These are phyloP conservation scores for Kalanchoe fedtschenkoi DNA, from an alignment of 164 flowering plant species.

Conservation along the genomic window DNA sequence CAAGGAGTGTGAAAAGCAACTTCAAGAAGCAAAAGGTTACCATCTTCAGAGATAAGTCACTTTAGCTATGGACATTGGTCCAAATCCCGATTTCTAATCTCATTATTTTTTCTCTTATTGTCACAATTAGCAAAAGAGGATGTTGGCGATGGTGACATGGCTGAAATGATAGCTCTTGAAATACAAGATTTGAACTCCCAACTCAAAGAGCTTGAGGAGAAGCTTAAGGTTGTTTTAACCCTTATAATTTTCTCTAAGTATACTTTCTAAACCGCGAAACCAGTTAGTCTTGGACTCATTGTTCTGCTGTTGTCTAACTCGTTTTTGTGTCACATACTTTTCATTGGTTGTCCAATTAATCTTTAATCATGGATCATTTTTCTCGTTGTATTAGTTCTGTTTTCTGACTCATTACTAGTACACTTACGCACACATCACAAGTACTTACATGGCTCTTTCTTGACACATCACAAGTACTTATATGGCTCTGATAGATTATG, in stretches of 20 bases:
- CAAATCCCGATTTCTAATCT: neutral
- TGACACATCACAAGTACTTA: too few relatives aligned
- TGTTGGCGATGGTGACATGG: conserved; percentile 79
- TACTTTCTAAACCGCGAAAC: neutral
- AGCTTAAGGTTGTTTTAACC: conserved; percentile 53
- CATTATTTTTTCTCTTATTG: conserved; percentile 10
- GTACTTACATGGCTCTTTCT: conserved; percentile 8
- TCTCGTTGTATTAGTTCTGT: neutral
- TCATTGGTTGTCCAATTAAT: too few relatives aligned
- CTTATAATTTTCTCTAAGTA: neutral
- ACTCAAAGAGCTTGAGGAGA: conserved; percentile 65
- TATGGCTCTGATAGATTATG: conserved; percentile 41
- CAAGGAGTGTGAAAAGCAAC: conserved; percentile 81
- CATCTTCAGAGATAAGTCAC: neutral
- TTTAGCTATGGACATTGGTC: too few relatives aligned
- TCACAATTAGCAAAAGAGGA: conserved; percentile 70
- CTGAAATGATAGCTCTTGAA: conserved; percentile 81
- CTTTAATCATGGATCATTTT: too few relatives aligned
- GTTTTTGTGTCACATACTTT: too few relatives aligned
- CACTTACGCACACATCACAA: neutral
- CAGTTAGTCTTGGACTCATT: neutral
- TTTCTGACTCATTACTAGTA: neutral
- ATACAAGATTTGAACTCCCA: conserved; percentile 44
- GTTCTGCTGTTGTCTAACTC: neutral
- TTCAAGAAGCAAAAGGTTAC: conserved; percentile 81